Evolutionary conservation across 805 yeast genomes (phyloP).

Genomic region (Starmerella apis): DNA sequence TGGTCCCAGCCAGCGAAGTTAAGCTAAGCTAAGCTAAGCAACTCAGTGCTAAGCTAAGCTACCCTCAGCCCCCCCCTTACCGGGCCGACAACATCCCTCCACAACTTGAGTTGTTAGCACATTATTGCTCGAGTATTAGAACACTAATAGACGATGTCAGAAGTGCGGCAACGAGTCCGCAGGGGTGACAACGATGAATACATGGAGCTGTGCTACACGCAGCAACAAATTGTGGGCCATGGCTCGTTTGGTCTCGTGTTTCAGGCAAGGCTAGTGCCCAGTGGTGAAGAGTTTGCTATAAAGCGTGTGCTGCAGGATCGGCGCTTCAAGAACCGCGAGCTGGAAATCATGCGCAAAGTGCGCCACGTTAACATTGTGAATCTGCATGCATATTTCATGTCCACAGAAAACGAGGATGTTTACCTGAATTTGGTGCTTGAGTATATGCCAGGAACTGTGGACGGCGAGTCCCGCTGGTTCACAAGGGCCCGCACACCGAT

Average conservation of each 20-base stretch:
- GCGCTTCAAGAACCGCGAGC: conserved; percentile 89
- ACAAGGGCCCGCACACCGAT: conserved; percentile 47
- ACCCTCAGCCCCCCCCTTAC: background rate
- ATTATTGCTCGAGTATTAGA: background rate
- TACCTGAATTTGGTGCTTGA: conserved; percentile 85
- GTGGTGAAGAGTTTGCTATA: conserved; percentile 77
- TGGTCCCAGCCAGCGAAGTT: conserved; percentile 3
- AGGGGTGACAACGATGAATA: conserved; percentile 61
- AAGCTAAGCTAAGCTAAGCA: conserved; percentile 3
- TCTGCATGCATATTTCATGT: conserved; percentile 75
- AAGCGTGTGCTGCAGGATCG: conserved; percentile 94
- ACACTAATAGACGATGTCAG: conserved; percentile 12
- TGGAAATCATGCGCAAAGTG: conserved; percentile 87
- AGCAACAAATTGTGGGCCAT: conserved; percentile 87
- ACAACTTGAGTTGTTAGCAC: conserved; percentile 5
- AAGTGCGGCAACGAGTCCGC: conserved; percentile 51
- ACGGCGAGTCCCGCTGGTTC: conserved; percentile 77
- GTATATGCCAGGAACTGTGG: conserved; percentile 90
- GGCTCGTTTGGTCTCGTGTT: conserved; percentile 99
- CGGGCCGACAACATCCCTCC: background rate
- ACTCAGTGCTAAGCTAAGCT: background rate
- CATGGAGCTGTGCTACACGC: conserved; percentile 60
- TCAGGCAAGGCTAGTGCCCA: conserved; percentile 65
- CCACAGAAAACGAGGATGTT: conserved; percentile 67
- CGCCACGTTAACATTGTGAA: conserved; percentile 82